A percentile compares a stretch with the other conserved stretches of the same genome.
phyloP scores from a whole-genome alignment of 495 filamentous ascomycete species.

The Pseudoneurospora amorphoporcata region DNA sequence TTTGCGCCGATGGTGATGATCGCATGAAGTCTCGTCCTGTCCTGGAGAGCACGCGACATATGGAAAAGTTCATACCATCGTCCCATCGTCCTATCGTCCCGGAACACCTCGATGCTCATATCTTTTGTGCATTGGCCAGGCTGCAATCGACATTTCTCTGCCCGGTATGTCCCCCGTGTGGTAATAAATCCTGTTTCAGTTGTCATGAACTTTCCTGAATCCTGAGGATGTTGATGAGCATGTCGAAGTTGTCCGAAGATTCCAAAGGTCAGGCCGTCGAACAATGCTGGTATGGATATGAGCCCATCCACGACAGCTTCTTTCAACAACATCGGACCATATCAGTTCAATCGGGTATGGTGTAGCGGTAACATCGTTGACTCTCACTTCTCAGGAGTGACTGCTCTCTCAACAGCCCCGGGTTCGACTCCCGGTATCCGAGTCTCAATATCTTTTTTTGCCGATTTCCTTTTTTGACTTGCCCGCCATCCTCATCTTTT shows the following conservation, averaged over 20 bases:
- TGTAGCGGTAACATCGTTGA: not conserved
- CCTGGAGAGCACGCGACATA: not conserved
- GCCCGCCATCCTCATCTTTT: not conserved
- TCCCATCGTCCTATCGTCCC: not conserved
- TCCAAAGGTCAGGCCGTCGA: not conserved
- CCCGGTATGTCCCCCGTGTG: not conserved
- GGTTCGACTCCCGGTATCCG: not conserved
- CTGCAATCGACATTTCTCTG: not conserved
- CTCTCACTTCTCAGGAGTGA: not conserved
- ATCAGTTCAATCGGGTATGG: not conserved
- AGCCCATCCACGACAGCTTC: accelerated
- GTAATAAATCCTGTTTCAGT: not conserved
- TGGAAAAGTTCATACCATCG: not conserved
- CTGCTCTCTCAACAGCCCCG: not conserved
- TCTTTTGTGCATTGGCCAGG: not conserved
- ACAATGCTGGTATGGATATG: not conserved
- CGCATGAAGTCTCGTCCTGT: not conserved
- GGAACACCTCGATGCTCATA: not conserved
- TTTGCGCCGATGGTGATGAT: not conserved
- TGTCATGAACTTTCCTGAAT: not conserved
- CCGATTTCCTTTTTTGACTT: not conserved
- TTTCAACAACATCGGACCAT: not conserved
- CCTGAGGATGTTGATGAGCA: not conserved
- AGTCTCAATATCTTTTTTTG: not conserved
- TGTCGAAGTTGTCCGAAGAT: not conserved